Base-by-base conservation (phyloP, 2,329 filamentous ascomycete genomes). In the Epichloe festucae region DNA sequence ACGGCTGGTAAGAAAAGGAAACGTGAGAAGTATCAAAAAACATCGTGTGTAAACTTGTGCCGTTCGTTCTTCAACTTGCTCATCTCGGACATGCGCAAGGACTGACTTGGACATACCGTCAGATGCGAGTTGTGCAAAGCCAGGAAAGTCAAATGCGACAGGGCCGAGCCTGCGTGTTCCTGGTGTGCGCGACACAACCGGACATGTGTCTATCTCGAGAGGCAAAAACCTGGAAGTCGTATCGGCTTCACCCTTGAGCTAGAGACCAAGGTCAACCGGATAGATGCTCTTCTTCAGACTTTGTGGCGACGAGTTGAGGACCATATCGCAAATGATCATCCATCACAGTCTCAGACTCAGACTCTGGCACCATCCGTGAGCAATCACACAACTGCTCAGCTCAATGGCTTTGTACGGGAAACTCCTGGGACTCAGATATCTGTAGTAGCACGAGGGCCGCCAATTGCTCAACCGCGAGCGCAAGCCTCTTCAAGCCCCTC, bases 171-270 rank as follows among this genome's bases (percentile, higher is more conserved):
- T 2, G 75, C 75, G n/a, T 87, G 83, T 65, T 82, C 82, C 21
- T 87, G 83, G 83, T 87, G 83, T 63, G 68, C 78, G 48, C 78
- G 82, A 48, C 85, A 87, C 64, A 76, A 76, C 53, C 78, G 84
- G 56, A 59, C 73, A 42, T 87, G 83, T 62, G 79, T 84, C 62
- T 87, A 87, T 62, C 80, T 79, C 54, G 82, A 85, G 59, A 73
- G 83, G 42, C 85, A 85, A 68, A 86, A 85, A 63, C 82, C 83
- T 7, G 83, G 84, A 2, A 71, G 78, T 39, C 70, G 78, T 34
- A 76, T 81, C 58, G 81, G 79, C 44, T 82, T 82, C 63, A 78
- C 78, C 14, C 69, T 79, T 48, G 80, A 84, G 65, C 72, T 83
- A 5, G 79, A 75, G 57, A 67, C 68, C 48, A 81, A 73, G 65